Base-by-base conservation (phyloP, 2,329 filamentous ascomycete species). In the Paecilomyces sp. region DNA sequence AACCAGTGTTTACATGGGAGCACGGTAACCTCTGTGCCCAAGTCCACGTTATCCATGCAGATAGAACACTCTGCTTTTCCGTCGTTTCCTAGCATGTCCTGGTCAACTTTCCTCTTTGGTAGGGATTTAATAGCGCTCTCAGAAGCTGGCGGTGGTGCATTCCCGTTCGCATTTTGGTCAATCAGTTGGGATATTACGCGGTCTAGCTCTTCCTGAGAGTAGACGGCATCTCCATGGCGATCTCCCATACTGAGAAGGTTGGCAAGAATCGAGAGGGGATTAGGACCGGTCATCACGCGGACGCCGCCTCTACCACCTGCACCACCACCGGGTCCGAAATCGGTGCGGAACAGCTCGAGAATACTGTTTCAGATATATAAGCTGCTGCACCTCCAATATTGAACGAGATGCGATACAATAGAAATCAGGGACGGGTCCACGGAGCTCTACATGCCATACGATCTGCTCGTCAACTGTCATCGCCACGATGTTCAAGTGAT, bases 1-100 rank as follows among this genome's bases (percentile, higher is more conserved):
- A 96, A 97, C 91, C 91, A 96, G 70, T 99, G 94, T 61, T 86
- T 88, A 76, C 94, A 99, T 0, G 92, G 92, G 56, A 99, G 76
- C 54, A 88, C 83, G 0, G 89, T 84, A 4, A 93, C 90, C 70
- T 90, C 86, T 31, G 90, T 86, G 11, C 86, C 89, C 36, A 89
- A 70, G 28, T 85, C 82, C 62, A 95, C 88, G 30, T 90, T 85
- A 58, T 97, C 92, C 79, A 97, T 96, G 75, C 94, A 99, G 60
- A 99, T 96, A 36, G 90, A 92, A 73, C 94, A 99, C 70, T 97
- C 92, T 1, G 83, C 85, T 57, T 79, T 82, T 51, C 86, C 88
- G 60, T 88, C 90, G 4, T 78, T 75, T 6, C 83, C 83, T 58
- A 95, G 79, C 83, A 95, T 88, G 51, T 87, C 82, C 60, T 83